Base-by-base conservation (phyloP, 768 basidiomycete species). In the Boletus pseudopeckii region DNA sequence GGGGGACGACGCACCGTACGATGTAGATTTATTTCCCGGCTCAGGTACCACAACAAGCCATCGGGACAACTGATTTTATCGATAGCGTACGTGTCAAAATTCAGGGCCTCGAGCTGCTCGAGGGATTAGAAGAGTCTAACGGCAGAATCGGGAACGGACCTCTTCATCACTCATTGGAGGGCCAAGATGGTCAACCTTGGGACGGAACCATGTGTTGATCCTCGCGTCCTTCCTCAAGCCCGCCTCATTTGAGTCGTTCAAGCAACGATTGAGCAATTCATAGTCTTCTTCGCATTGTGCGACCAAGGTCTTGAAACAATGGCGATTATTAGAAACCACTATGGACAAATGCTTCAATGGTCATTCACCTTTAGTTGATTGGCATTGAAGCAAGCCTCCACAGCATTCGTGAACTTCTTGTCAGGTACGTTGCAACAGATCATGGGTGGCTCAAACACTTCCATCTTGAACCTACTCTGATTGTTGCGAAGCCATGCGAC, bases 401-500 rank as follows among this genome's bases (percentile, higher is more conserved):
- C 80, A 4, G 85, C 82, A 64, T 83, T 75, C 1, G 82, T 81
- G 54, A 77, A 91, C 38, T 65, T 59, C 61, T 70, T 73, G 66
- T 93, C 79, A 15, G 85, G 82, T 14, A 96, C 80, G 18, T 73
- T 84, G 39, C 92, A 72, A 13, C 81, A 81, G 53, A 99, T 77
- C 60, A 84, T 74, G 0, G 93, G 84, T 15, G 97, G 96, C 69
- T 94, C 90, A 54, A 88, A 83, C n/a, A 98, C 84, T 50, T 85
- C 79, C 80, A 84, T 85, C 66, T 80, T 82, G 75, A 98, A 93
- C 53, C 73, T 71, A 56, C 79, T 59, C 44, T 74, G 76, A 63
- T 94, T 84, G 13, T 74, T 62, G 14, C 90, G 80, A 43, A 95
- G 74, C 90, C 92, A 95, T 4, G 76, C 53, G 3, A 92, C 84